Evolutionary conservation across 2,329 filamentous ascomycete species (phyloP).

Genomic region (Fusarium floridanum): DNA sequence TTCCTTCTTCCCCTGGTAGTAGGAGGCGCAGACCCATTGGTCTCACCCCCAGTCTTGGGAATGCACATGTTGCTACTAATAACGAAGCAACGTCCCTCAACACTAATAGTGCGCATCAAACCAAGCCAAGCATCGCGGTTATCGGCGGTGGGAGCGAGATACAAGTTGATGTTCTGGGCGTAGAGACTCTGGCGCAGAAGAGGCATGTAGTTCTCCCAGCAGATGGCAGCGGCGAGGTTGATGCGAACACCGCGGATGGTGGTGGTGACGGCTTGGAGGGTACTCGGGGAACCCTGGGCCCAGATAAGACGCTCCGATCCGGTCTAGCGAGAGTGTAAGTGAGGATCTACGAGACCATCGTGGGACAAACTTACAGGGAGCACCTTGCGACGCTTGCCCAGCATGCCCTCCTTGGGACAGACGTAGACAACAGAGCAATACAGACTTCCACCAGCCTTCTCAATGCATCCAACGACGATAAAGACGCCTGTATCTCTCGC

Average conservation of each 20-base stretch:
- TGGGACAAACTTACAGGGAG: slow-evolving; percentile 76
- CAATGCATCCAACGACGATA: slow-evolving; percentile 82
- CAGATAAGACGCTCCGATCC: slow-evolving; percentile 86
- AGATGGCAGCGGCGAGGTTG: slow-evolving; percentile 88
- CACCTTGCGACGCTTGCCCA: slow-evolving; percentile 92
- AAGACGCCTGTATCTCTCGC: slow-evolving; percentile 85
- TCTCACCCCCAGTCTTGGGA: slow-evolving; percentile 46
- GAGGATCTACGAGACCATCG: neutral
- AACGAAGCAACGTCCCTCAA: slow-evolving; percentile 88
- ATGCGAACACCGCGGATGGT: slow-evolving; percentile 83
- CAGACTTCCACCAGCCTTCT: slow-evolving; percentile 82
- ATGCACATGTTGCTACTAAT: slow-evolving; percentile 88
- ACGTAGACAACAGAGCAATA: slow-evolving; percentile 90
- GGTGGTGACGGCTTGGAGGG: slow-evolving; percentile 83
- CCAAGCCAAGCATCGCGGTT: slow-evolving; percentile 83
- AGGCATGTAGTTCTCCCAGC: slow-evolving; percentile 98
- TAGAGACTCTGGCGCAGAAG: slow-evolving; percentile 87
- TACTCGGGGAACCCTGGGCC: slow-evolving; percentile 86
- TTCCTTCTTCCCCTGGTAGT: slow-evolving; percentile 36
- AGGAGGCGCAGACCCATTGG: slow-evolving; percentile 7
- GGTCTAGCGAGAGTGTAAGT: slow-evolving; percentile 62
- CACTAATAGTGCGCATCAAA: slow-evolving; percentile 84
- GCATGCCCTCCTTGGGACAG: slow-evolving; percentile 76
- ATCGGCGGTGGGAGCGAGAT: slow-evolving; percentile 91
- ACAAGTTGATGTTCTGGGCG: slow-evolving; percentile 90